Evolutionary conservation across 352 stramenopile species (phyloP).

Genomic region (Blastocystis sp.): DNA sequence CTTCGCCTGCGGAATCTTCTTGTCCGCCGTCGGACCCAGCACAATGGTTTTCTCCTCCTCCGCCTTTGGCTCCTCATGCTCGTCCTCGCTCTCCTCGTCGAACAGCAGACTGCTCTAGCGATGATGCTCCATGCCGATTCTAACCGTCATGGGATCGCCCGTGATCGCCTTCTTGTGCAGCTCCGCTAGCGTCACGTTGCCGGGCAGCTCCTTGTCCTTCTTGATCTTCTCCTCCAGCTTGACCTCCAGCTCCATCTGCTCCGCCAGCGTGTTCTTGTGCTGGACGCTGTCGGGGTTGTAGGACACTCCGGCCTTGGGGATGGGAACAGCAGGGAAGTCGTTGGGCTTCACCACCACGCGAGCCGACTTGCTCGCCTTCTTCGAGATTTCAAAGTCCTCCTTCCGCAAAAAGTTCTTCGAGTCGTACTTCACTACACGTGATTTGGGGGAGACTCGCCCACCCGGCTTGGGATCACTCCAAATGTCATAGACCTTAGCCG

Average conservation of each 20-base stretch:
- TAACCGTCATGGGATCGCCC: neutral
- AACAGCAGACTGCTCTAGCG: slow-evolving; percentile 16
- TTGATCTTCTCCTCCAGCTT: neutral
- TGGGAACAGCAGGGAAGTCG: slow-evolving; percentile 20
- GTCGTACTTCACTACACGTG: slow-evolving; percentile 13
- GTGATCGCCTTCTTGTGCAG: neutral
- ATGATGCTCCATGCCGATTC: neutral
- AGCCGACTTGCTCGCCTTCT: slow-evolving; percentile 21
- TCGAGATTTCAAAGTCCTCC: slow-evolving; percentile 46
- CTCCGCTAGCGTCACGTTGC: slow-evolving; percentile 7
- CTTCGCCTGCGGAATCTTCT: slow-evolving; percentile 17
- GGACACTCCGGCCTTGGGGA: neutral
- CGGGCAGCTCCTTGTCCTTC: slow-evolving; percentile 3
- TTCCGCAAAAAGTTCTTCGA: slow-evolving; percentile 31
- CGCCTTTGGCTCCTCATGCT: slow-evolving; percentile 8
- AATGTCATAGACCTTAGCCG: neutral
- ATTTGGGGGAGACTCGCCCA: neutral
- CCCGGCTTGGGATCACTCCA: neutral
- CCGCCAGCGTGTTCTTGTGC: slow-evolving; percentile 30
- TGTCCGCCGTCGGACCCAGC: slow-evolving; percentile 5
- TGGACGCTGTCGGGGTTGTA: slow-evolving; percentile 56
- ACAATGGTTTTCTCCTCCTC: slow-evolving; percentile 20
- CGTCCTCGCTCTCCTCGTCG: slow-evolving; percentile 28
- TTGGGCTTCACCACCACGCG: slow-evolving; percentile 37
- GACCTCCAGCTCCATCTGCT: slow-evolving; percentile 24